Conservation (phyloP, 2,329 filamentous ascomycete genomes). For the Bipolaris sorokiniana region DNA sequence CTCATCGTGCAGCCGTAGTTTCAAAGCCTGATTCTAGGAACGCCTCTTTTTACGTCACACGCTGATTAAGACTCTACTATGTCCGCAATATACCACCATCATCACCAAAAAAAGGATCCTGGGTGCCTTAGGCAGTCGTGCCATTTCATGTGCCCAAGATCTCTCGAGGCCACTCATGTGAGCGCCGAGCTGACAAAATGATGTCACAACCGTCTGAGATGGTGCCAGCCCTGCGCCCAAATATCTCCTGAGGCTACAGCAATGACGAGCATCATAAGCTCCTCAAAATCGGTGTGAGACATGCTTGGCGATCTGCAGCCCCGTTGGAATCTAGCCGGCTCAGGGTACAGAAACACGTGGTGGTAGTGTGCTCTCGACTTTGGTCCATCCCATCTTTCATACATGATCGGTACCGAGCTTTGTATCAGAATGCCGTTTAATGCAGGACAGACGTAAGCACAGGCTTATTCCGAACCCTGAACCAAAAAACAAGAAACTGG, state of each 20-base stretch:
- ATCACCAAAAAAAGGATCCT: too few relatives aligned
- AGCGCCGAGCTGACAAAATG: background rate
- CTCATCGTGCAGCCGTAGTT: conserved; percentile 29
- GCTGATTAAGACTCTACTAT: background rate
- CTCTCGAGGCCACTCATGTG: background rate
- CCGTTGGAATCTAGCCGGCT: background rate
- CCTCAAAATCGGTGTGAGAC: background rate
- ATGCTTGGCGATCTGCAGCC: background rate
- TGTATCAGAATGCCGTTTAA: background rate
- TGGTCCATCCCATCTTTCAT: background rate
- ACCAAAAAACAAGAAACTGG: background rate
- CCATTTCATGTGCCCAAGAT: background rate
- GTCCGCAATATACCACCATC: too few relatives aligned
- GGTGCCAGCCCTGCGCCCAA: background rate
- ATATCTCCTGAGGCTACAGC: background rate
- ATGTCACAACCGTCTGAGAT: background rate
- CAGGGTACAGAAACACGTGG: background rate
- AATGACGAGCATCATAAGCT: background rate
- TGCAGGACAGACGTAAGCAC: background rate
- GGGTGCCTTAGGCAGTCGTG: background rate
- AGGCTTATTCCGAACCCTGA: background rate
- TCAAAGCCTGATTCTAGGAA: conserved; percentile 37
- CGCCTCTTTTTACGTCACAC: conserved; percentile 29
- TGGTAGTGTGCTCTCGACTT: background rate
- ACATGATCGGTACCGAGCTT: background rate